phyloP scores from a whole-genome alignment of 805 yeast species.

The Wickerhamiella hasegawae region DNA sequence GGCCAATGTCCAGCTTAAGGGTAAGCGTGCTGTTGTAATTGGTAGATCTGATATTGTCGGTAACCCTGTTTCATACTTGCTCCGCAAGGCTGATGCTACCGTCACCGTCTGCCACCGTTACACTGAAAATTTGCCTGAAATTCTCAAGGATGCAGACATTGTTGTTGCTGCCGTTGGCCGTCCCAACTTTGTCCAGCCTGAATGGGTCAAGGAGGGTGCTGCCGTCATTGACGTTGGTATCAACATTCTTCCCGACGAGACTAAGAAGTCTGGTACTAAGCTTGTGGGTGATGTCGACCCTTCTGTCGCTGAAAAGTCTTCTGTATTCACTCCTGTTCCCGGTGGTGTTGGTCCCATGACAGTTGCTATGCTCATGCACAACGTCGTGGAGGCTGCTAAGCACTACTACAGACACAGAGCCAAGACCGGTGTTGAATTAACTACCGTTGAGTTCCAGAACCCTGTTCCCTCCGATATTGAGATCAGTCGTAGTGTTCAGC shows the following conservation, averaged over 20 bases:
- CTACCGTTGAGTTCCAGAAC: constrained; percentile 33
- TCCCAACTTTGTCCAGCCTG: constrained; percentile 69
- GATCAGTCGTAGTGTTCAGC: constrained; percentile 74
- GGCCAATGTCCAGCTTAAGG: constrained; percentile 47
- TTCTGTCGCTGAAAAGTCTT: constrained; percentile 44
- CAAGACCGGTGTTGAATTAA: constrained; percentile 35
- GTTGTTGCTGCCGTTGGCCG: constrained; percentile 90
- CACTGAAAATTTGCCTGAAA: constrained; percentile 43
- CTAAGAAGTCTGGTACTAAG: constrained; percentile 61
- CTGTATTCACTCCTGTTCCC: constrained; percentile 85
- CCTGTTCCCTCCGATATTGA: constrained; percentile 90
- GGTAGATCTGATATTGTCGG: constrained; percentile 98
- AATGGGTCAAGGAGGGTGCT: constrained; percentile 72
- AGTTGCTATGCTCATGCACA: constrained; percentile 84
- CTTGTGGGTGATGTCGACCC: constrained; percentile 91
- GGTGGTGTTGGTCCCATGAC: constrained; percentile 99
- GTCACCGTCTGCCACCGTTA: constrained; percentile 77
- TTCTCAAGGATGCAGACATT: constrained; percentile 60
- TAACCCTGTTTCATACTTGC: constrained; percentile 72
- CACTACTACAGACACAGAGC: constrained; percentile 31
- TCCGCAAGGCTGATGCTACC: constrained; percentile 65
- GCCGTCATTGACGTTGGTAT: constrained; percentile 94
- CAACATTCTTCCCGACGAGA: constrained; percentile 62
- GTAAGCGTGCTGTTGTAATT: constrained; percentile 75
- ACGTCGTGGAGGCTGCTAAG: constrained; percentile 70